Base-by-base conservation (phyloP, 805 yeast genomes). In the Blastobotrys americana region DNA sequence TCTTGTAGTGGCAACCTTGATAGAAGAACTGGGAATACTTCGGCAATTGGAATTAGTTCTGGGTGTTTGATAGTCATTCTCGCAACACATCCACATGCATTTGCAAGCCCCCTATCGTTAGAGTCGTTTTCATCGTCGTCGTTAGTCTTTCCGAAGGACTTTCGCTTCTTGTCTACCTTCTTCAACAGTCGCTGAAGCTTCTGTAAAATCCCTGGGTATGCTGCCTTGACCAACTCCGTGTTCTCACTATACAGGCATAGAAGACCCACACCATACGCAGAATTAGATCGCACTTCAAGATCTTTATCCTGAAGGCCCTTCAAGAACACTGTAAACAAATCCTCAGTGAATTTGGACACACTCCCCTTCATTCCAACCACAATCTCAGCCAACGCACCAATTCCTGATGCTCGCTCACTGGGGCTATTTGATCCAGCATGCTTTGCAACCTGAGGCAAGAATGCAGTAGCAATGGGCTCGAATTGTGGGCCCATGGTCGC, bases 1-100 rank as follows among this genome's bases (percentile, higher is more conserved):
- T 88, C 79, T 60, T 80, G 77, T 60, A 93, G 75, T 42, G 98
- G 98, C 59, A 93, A 74, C 57, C 84, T 90, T 41, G 73, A 68
- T 50, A 89, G 69, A 58, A 93, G 71, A 19, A 73, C 76, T 41
- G 95, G 94, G 18, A 84, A 69, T 36, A 90, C 77, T 45, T 79
- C 88, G 48, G 74, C 78, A 53, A 87, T 66, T 48, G 97, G 97
- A 54, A 89, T 79, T 31, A 82, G 74, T 15, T 55, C 51, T 56
- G 77, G 79, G 63, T 84, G 76, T 61, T 82, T 81, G 63, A 85
- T 69, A 10, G 84, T 76, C 84, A 93, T 74, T 67, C 98, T 80
- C 15, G 96, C 89, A 46, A 89, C 95, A 75, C 97, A 93, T 37
- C 98, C 98, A 65, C 93, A 83, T 3, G 96, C 96, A 65, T 93